Percentiles rank a stretch among this genome's conserved stretches.
Conservation (phyloP, 257 asterid genomes). For the Eustoma russellianum region DNA sequence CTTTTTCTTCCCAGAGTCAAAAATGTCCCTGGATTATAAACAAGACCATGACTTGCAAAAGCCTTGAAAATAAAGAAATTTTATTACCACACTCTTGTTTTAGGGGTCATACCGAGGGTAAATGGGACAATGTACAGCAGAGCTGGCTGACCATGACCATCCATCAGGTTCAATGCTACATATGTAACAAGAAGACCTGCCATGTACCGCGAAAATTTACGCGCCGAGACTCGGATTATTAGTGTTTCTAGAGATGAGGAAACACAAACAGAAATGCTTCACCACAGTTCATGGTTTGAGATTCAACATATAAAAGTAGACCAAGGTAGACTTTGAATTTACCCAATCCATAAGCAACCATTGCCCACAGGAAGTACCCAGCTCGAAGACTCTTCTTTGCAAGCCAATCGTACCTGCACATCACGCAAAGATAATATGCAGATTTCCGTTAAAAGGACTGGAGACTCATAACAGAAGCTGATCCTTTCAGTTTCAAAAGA, state of each 20-base stretch:
- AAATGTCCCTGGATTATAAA: conserved; percentile 44
- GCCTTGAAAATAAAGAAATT: too few relatives aligned
- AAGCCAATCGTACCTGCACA: conserved; percentile 75
- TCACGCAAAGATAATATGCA: too few relatives aligned
- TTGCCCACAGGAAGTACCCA: conserved; percentile 94
- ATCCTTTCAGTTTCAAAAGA: too few relatives aligned
- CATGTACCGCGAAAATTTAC: neutral
- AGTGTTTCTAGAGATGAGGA: too few relatives aligned
- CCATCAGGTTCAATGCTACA: conserved; percentile 78
- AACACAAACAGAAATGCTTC: too few relatives aligned
- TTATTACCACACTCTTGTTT: too few relatives aligned
- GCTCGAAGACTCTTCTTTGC: conserved; percentile 59
- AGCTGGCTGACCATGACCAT: conserved; percentile 95
- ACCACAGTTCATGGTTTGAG: too few relatives aligned
- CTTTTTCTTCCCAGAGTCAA: conserved; percentile 52
- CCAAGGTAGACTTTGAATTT: conserved; percentile 5
- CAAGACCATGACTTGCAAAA: neutral
- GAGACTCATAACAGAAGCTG: too few relatives aligned
- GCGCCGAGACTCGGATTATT: neutral
- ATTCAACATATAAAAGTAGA: neutral
- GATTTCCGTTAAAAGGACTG: too few relatives aligned
- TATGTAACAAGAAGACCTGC: conserved; percentile 81
- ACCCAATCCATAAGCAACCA: conserved; percentile 94
- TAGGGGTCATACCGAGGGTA: conserved; percentile 46
- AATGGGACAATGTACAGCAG: conserved; percentile 86